Evolutionary conservation across 352 stramenopile genomes (phyloP), one percentile per base, ranked within the genome.

Genomic region (Pythium dissimile): DNA sequence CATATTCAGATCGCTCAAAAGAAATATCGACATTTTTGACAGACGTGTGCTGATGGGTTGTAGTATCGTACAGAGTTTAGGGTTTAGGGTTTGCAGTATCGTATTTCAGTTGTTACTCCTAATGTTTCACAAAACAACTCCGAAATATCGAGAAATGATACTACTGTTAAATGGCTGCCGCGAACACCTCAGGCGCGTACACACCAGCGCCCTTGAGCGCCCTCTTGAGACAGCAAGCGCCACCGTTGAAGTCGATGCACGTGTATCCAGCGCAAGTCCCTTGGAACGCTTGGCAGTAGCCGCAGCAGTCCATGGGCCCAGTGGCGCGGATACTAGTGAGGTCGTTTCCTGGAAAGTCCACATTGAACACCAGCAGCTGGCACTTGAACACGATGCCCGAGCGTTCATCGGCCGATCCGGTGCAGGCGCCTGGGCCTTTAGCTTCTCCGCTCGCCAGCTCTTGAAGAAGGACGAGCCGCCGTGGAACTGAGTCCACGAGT

Each of bases 151-250:
- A n/a, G n/a, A 31, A 30, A 50, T 15, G 26, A 27, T 13, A 35
- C 13, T 35, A 42, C 9, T 15, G 5, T 30, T 26, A 49, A 5
- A 49, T 23, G 4, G 15, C 42, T 5, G 42, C 26, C 21, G 26
- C 42, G 23, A 49, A 49, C 21, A 34, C 42, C 21, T 23, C 42
- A 5, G 5, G 42, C 7, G 42, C 42, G 42, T 49, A 49, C 10
- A 49, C 42, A n/a, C 21, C 42, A 15, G 8, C 23, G 42, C 23
- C 42, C 21, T 49, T 26, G 23, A 30, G 13, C 12, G 47, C 32
- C 23, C 63, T 79, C 57, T 89, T 87, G 23, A 87, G 60, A 58
- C 66, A 87, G 50, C 76, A 85, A 9, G 71, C 84, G 10, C 77
- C 75, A 15, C 68, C 61, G 26, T 75, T 80, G 66, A 71, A 71